Conservation (phyloP, 805 yeast genomes). For the Lipomyces mesembrius region DNA sequence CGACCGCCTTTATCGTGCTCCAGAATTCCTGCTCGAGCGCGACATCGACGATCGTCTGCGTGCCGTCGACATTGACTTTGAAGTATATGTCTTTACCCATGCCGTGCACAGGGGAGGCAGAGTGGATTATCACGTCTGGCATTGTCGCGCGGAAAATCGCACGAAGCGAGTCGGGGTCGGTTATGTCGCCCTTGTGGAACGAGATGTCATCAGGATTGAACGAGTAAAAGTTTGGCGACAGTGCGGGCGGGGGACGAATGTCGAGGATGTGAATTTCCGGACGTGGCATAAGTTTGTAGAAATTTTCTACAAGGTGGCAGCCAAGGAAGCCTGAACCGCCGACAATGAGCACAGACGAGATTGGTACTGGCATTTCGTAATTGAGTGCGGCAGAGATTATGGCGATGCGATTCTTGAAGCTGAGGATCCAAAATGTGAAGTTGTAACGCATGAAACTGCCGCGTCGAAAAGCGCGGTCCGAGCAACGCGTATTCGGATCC, state of each 20-base stretch:
- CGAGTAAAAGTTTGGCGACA: constrained; percentile 69
- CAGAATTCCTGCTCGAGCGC: constrained; percentile 38
- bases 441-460: not conserved
- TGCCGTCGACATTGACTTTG: constrained; percentile 90
- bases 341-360: constrained; percentile 68
- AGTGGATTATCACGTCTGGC: constrained; percentile 84
- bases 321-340: constrained; percentile 98
- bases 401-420: not conserved
- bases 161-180: constrained; percentile 62
- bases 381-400: not conserved
- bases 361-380: not conserved
- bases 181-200: constrained; percentile 82
- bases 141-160: constrained; percentile 61
- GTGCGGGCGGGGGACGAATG: constrained; percentile 75
- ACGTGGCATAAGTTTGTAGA: constrained; percentile 63
- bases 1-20: constrained; percentile 61
- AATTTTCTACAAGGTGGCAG: constrained; percentile 85
- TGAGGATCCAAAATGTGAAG: not conserved
- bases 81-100: constrained; percentile 78
- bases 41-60: constrained; percentile 64
- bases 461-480: not conserved
- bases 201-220: constrained; percentile 61
- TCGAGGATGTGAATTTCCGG: constrained; percentile 87
- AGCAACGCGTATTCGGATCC: not conserved
- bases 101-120: constrained; percentile 97